Percentiles rank a stretch among this genome's conserved stretches.
Conservation (phyloP, 2,329 filamentous ascomycete species). For the Xylariaceae sp. region DNA sequence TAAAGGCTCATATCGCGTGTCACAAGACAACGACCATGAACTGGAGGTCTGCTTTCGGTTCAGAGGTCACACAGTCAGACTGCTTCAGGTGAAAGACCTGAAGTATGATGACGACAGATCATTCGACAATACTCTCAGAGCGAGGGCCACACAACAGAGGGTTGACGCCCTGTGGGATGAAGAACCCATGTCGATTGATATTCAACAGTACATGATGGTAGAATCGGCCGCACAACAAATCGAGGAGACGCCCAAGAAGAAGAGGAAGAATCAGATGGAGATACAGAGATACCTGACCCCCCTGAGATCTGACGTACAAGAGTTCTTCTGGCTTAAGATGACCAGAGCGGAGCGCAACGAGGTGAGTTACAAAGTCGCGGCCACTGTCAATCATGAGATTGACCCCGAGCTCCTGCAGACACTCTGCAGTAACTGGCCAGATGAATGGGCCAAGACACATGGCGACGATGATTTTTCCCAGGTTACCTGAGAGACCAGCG, state of each 20-base stretch:
- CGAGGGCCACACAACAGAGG: not conserved
- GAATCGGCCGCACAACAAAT: not conserved
- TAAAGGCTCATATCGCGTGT: not conserved
- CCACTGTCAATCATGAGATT: no score
- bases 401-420: not conserved
- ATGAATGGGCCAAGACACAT: not conserved
- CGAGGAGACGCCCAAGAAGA: no score
- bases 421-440: slow-evolving; percentile 6
- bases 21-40: not conserved
- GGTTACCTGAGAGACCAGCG: slow-evolving; percentile 12
- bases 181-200: not conserved
- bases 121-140: not conserved
- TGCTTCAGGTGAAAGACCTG: slow-evolving; percentile 10
- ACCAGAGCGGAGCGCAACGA: not conserved
- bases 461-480: slow-evolving; percentile 8
- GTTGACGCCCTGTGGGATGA: not conserved
- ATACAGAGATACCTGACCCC: not conserved
- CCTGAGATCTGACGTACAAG: not conserved
- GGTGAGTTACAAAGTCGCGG: not conserved
- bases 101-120: slow-evolving; percentile 5
- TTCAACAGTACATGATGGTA: slow-evolving; percentile 7
- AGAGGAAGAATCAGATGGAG: not conserved
- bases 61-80: slow-evolving; percentile 1
- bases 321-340: not conserved
- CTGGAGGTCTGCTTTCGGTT: slow-evolving; percentile 1